Percentiles rank a stretch among this genome's conserved stretches.
phyloP scores from a whole-genome alignment of 1,284 basidiomycete genomes.

The Porodaedalea pini region DNA sequence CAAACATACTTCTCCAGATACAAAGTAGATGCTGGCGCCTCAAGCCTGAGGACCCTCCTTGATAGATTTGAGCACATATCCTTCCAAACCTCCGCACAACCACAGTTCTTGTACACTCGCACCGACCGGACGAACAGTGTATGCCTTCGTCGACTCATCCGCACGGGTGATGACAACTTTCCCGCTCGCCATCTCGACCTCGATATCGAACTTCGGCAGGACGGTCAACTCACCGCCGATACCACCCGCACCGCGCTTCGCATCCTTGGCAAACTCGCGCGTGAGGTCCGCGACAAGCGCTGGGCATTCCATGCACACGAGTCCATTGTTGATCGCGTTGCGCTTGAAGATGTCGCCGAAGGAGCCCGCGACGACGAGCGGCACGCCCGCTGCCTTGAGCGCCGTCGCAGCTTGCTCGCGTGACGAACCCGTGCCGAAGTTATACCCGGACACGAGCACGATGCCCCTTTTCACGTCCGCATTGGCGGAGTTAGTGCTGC shows the following conservation, averaged over 20 bases:
- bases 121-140: conserved; percentile 74
- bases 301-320: conserved; percentile 92
- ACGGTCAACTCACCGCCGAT: conserved; percentile 79
- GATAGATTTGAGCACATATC: conserved; percentile 74
- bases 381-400: conserved; percentile 90
- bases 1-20: conserved; percentile 5
- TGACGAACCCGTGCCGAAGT: conserved; percentile 99
- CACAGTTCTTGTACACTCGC: conserved; percentile 91
- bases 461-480: conserved; percentile 50
- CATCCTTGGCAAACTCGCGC: conserved; percentile 65
- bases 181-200: conserved; percentile 70
- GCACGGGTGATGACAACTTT: conserved; percentile 50
- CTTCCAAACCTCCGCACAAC: conserved; percentile 78
- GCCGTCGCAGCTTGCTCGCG: conserved; percentile 98
- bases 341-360: conserved; percentile 99
- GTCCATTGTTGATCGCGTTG: conserved; percentile 97
- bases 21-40: neutral
- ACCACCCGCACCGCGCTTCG: conserved; percentile 73
- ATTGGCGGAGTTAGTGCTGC: conserved; percentile 20
- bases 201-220: conserved; percentile 61
- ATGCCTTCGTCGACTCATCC: conserved; percentile 49
- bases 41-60: conserved; percentile 29
- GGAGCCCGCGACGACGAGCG: conserved; percentile 91
- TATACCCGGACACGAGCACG: conserved; percentile 90
- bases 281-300: conserved; percentile 88